These are phyloP conservation scores for Fraxinus americana DNA, from an alignment of 257 asterid genomes.

Conservation along the genomic window DNA sequence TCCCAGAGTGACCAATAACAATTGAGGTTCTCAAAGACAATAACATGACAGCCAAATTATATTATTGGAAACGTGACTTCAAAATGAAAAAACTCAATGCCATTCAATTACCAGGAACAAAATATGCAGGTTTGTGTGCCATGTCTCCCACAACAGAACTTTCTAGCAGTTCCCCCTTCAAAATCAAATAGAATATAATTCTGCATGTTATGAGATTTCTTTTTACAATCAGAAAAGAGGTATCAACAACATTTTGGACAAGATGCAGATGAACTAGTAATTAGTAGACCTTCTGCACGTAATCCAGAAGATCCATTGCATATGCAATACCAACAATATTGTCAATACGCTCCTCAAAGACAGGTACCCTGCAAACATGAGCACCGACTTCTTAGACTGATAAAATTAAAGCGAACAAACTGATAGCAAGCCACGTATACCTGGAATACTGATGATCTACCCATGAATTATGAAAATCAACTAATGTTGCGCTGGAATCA, in stretches of 20 bases:
- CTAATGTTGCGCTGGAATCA: conserved; percentile 83
- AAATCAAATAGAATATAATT: conserved; percentile 65
- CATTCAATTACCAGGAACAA: conserved; percentile 80
- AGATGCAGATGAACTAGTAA: conserved; percentile 24
- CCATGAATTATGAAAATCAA: conserved; percentile 95
- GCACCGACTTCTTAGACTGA: conserved; percentile 25
- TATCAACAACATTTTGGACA: conserved; percentile 22
- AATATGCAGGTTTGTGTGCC: conserved; percentile 98
- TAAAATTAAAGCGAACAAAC: background rate
- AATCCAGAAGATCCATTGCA: conserved; percentile 98
- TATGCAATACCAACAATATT: conserved; percentile 97
- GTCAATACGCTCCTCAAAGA: conserved; percentile 94
- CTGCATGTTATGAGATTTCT: conserved; percentile 48
- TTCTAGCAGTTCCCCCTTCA: conserved; percentile 94
- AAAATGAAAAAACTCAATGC: conserved; percentile 12
- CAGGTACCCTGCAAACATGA: conserved; percentile 78
- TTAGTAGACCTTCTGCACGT: conserved; percentile 79
- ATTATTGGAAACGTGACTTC: background rate
- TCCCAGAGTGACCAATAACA: background rate
- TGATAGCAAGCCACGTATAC: conserved; percentile 39
- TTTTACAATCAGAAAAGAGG: conserved; percentile 38
- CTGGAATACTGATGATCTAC: conserved; percentile 96
- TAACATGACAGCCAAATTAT: background rate
- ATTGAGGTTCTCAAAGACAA: background rate
- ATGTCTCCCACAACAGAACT: conserved; percentile 83